Percentiles rank a stretch among this genome's conserved stretches.
Evolutionary conservation across 257 asterid genomes (phyloP).

Genomic region (Lantana camara): DNA sequence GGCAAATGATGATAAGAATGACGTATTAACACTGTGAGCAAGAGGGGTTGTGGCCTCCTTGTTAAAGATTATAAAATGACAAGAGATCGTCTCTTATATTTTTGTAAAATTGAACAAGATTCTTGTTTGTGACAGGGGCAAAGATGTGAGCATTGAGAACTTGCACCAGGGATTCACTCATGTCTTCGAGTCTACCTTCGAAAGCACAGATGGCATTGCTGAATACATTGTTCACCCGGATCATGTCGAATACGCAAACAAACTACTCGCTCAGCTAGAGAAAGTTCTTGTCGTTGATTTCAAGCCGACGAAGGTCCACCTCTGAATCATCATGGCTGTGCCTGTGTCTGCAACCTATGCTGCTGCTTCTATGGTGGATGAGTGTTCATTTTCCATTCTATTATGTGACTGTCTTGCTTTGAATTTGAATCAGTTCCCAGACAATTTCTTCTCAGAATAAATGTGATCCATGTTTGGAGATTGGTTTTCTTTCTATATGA

Average conservation of each 20-base stretch:
- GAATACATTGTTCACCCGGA: slow-evolving; percentile 66
- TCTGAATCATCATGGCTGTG: slow-evolving; percentile 27
- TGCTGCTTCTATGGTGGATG: background rate
- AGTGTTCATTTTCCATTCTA: background rate
- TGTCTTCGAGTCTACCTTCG: slow-evolving; percentile 81
- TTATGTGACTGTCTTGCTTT: background rate
- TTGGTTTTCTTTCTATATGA: background rate
- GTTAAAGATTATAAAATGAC: no score
- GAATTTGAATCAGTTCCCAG: background rate
- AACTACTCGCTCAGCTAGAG: slow-evolving; percentile 55
- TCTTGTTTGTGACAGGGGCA: slow-evolving; percentile 56
- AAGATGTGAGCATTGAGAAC: slow-evolving; percentile 75
- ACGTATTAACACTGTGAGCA: no score
- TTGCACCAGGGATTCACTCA: slow-evolving; percentile 89
- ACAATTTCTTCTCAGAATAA: background rate
- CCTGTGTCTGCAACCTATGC: no score
- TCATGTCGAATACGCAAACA: slow-evolving; percentile 63
- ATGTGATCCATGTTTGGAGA: background rate
- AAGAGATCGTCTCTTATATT: background rate
- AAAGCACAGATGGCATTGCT: slow-evolving; percentile 72
- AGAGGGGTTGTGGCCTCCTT: no score
- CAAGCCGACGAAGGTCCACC: slow-evolving; percentile 58
- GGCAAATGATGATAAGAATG: no score
- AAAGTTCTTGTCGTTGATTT: slow-evolving; percentile 70
- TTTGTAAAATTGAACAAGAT: background rate